A percentile compares a stretch with the other conserved stretches of the same genome.
Conservation (phyloP, 306 rosid genomes). For the Astragalus membranaceus region DNA sequence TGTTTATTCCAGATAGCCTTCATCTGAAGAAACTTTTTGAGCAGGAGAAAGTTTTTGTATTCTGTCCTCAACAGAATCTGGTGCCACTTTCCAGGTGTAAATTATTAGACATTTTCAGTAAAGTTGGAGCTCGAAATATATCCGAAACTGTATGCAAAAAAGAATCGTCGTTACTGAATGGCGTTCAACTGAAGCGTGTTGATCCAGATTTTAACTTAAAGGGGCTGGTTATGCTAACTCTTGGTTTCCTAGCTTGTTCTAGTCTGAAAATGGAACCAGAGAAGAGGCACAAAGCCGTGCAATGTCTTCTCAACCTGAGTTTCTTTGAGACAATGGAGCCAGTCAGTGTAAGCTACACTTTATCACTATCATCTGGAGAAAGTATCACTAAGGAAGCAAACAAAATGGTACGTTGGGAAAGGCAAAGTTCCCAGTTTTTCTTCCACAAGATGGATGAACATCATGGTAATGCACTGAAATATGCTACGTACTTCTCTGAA, state of each 20-base stretch:
- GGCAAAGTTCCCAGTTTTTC: constrained; percentile 28
- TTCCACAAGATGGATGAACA: constrained; percentile 29
- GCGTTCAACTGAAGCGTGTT: not conserved
- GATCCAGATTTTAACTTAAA: constrained; percentile 31
- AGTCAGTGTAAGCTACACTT: constrained; percentile 34
- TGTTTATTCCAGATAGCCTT: constrained; percentile 63
- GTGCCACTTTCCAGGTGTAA: constrained; percentile 17
- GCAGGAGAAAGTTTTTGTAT: constrained; percentile 44
- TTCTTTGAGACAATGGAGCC: constrained; percentile 37
- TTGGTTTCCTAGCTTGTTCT: constrained; percentile 60
- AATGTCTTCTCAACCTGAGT: constrained; percentile 30
- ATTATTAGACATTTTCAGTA: constrained; percentile 40
- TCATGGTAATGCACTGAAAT: constrained; percentile 30
- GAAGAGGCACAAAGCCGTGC: constrained; percentile 44
- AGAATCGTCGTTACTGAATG: constrained; percentile 22
- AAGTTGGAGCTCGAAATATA: constrained; percentile 49
- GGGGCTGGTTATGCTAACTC: constrained; percentile 49
- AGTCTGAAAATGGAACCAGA: constrained; percentile 40
- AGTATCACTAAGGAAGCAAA: constrained; percentile 18
- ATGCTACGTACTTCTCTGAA: constrained; percentile 53
- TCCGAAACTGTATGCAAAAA: constrained; percentile 46
- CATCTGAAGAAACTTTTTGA: constrained; percentile 53
- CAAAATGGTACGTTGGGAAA: constrained; percentile 37
- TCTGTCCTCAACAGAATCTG: constrained; percentile 50
- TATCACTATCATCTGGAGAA: constrained; percentile 33